A percentile compares a stretch with the other conserved stretches of the same genome.
Evolutionary conservation across 805 yeast genomes (phyloP).

Genomic region (Ogataea pini): DNA sequence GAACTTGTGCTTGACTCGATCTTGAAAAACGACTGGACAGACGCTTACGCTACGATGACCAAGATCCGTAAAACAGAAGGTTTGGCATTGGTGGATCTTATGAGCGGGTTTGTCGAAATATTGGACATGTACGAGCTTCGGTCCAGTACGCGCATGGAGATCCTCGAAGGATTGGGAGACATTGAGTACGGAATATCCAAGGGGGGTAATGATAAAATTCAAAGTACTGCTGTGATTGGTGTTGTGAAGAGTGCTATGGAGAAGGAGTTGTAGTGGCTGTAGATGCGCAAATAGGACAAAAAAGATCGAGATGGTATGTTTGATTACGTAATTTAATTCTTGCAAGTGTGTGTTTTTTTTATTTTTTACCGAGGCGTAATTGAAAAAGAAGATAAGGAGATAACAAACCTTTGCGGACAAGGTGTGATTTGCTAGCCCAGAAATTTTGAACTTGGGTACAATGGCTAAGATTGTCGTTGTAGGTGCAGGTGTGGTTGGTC

Average conservation of each 20-base stretch:
- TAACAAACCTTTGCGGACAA: not conserved
- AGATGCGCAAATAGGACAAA: not conserved
- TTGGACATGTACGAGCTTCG: constrained; percentile 68
- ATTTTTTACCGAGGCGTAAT: not conserved
- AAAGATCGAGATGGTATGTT: not conserved
- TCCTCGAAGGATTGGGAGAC: constrained; percentile 75
- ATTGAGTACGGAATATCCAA: constrained; percentile 87
- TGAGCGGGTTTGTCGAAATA: constrained; percentile 73
- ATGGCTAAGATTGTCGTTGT: constrained; percentile 29
- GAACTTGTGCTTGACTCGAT: constrained; percentile 74
- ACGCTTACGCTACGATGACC: constrained; percentile 67
- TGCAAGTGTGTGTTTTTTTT: too few species aligned
- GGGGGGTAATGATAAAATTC: constrained; percentile 92
- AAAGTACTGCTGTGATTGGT: constrained; percentile 87
- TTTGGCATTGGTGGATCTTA: constrained; percentile 82
- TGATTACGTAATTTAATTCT: not conserved
- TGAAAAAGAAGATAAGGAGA: not conserved
- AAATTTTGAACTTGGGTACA: too few species aligned
- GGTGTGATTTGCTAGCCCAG: too few species aligned
- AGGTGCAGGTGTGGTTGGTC: constrained; percentile 59
- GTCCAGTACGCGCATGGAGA: constrained; percentile 57
- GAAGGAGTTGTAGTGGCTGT: constrained; percentile 32
- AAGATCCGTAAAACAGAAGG: constrained; percentile 73
- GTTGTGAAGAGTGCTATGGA: constrained; percentile 73
- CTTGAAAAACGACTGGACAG: constrained; percentile 84